Conservation (phyloP, 495 filamentous ascomycete species). For the Tuber indicum region DNA sequence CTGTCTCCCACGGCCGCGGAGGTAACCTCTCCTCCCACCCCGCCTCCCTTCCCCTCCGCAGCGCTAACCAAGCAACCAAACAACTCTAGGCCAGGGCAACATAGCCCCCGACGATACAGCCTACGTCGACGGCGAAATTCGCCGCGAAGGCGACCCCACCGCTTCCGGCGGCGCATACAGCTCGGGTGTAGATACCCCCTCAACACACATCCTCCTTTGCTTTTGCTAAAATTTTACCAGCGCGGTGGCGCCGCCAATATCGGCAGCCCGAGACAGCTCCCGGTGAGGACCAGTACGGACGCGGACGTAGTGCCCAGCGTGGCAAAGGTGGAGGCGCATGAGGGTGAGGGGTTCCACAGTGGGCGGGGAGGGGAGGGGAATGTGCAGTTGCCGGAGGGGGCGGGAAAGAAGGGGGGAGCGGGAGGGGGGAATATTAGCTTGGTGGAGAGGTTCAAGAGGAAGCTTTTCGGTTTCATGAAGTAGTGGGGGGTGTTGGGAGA, state of each 20-base stretch:
- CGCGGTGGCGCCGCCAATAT: constrained; percentile 40
- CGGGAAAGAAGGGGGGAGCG: constrained; percentile 26
- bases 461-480: constrained; percentile 15
- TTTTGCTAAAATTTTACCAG: constrained; percentile 17
- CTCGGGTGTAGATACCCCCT: constrained; percentile 29
- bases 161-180: constrained; percentile 33
- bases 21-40: constrained; percentile 17
- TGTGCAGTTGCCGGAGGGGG: constrained; percentile 22
- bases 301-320: constrained; percentile 38
- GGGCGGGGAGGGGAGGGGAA: constrained; percentile 23
- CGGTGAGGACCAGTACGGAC: constrained; percentile 27
- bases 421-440: constrained; percentile 19
- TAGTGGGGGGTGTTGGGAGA: background rate
- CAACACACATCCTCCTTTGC: background rate
- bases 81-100: constrained; percentile 32
- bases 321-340: constrained; percentile 22
- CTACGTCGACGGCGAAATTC: constrained; percentile 40
- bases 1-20: constrained; percentile 40
- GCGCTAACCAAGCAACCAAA: background rate
- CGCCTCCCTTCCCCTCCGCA: background rate
- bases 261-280: constrained; percentile 23
- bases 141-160: constrained; percentile 33
- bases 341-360: constrained; percentile 34
- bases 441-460: constrained; percentile 32
- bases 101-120: constrained; percentile 35